phyloP scores from a whole-genome alignment of 2,329 filamentous ascomycete species.

The Botrytis paeoniae region DNA sequence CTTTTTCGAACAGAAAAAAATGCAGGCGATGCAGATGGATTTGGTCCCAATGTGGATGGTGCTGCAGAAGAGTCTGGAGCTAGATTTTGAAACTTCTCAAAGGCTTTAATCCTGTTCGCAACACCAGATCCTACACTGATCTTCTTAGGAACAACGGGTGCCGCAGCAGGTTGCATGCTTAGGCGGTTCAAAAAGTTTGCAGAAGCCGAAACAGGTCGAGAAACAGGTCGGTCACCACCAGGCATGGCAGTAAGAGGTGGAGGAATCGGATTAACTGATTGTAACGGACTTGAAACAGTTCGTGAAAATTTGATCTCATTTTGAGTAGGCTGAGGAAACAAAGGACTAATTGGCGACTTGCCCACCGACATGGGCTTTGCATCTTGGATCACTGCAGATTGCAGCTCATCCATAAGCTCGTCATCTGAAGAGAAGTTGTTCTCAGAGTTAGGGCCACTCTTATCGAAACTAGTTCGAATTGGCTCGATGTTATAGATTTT shows the following conservation, averaged over 20 bases:
- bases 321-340: conserved; percentile 45
- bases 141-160: conserved; percentile 61
- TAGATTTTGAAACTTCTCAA: conserved; percentile 70
- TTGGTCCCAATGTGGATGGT: conserved; percentile 22
- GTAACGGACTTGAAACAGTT: conserved; percentile 39
- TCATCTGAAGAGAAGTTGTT: conserved; percentile 67
- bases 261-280: conserved; percentile 37
- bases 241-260: conserved; percentile 44
- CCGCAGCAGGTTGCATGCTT: conserved; percentile 46
- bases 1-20: conserved; percentile 58
- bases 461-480: conserved; percentile 51
- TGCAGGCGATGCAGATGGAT: conserved; percentile 48
- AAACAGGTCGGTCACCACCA: conserved; percentile 32
- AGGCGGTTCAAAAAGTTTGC: conserved; percentile 55
- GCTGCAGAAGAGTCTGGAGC: conserved; percentile 40
- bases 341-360: conserved; percentile 76
- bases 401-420: conserved; percentile 79
- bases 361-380: conserved; percentile 76
- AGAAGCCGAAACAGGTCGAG: conserved; percentile 46
- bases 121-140: conserved; percentile 85
- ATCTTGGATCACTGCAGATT: conserved; percentile 76
- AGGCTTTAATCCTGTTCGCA: conserved; percentile 87
- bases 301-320: conserved; percentile 33
- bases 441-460: conserved; percentile 39
- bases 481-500: conserved; percentile 44